Percentiles rank a stretch among this genome's conserved stretches.
Conservation (phyloP, 2,329 filamentous ascomycete species). For the Domatiomyces catenatus region DNA sequence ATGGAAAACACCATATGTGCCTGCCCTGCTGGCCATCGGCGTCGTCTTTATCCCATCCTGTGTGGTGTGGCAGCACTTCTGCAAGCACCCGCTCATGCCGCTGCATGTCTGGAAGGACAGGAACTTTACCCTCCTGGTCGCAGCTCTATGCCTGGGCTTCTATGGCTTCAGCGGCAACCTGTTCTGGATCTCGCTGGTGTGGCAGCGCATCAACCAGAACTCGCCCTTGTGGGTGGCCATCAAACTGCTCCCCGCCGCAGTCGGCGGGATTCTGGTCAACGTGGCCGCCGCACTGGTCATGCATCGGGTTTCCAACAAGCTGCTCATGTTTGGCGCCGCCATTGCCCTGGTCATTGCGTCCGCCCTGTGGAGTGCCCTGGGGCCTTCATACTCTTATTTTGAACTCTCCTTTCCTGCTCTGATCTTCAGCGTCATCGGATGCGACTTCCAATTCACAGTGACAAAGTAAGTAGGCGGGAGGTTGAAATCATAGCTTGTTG, state of each 20-base stretch:
- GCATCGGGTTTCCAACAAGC: conserved; percentile 48
- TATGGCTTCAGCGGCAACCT: conserved; percentile 45
- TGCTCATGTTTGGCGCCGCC: conserved; percentile 42
- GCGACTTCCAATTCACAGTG: conserved; percentile 56
- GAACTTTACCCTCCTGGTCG: conserved; percentile 49
- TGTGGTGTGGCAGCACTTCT: conserved; percentile 46
- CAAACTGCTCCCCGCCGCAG: conserved; percentile 49
- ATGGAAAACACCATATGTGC: conserved; percentile 47
- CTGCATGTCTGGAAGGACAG: conserved; percentile 39
- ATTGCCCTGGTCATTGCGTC: conserved; percentile 29
- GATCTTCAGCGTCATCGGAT: conserved; percentile 46
- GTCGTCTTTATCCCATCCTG: conserved; percentile 41
- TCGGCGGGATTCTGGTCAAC: conserved; percentile 49
- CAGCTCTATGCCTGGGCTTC: conserved; percentile 43
- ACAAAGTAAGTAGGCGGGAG: conserved; percentile 30
- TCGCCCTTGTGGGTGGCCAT: conserved; percentile 45
- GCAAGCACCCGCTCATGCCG: conserved; percentile 36
- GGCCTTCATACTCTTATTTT: conserved; percentile 45
- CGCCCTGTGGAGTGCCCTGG: conserved; percentile 43
- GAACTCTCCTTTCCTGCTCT: conserved; percentile 48
- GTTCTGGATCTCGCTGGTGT: conserved; percentile 51
- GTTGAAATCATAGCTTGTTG: background rate
- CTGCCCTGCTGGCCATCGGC: conserved; percentile 47
- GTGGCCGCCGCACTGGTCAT: conserved; percentile 46
- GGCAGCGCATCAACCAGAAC: conserved; percentile 42